Base-by-base conservation (phyloP, 257 asterid genomes). In the Avicennia marina region DNA sequence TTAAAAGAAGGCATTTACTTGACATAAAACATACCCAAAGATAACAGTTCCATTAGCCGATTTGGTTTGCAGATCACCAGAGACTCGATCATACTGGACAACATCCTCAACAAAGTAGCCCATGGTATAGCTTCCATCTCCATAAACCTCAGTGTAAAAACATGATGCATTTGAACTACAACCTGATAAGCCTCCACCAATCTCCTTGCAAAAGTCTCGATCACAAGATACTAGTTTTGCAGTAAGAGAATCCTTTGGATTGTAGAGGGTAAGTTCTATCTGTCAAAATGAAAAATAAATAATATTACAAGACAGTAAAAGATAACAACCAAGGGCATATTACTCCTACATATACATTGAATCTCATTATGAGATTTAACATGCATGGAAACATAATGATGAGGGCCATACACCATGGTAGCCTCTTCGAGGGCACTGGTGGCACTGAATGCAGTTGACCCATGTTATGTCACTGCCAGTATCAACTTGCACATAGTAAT, bases 391-490 rank as follows among this genome's bases (percentile, higher is more conserved):
- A 60, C 50, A 54, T 24, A 43, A 21, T 53, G 39, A 68, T 40
- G 42, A 67, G 79, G 49, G 55, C 64, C 97, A 60, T 93, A 93
- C 98, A 56, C 79, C 98, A 69, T 64, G 95, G 78, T 88, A 93
- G 67, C 98, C 98, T 74, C 83, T 84, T 56, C 71, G 69, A 32
- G 98, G 95, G 73, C 98, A 93, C 57, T 81, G 78, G 13, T 12
- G 85, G 78, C 98, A 93, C 67, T 83, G 90, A 64, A 89, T 72
- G 74, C 98, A 93, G 82, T 89, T 89, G 65, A 93, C 89, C 97
- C 98, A 93, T 72, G 87, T 89, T 67, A 93, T 85, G 72, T 89
- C 98, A 58, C 89, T 91, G 58, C 98, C 98, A 0, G 98, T 91
- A 77, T 91, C 98, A 54, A 91, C 97, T 81, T 91, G 98, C 71